phyloP scores from a whole-genome alignment of 192 early-diverging fungal genomes.

The Coemansia sp. region DNA sequence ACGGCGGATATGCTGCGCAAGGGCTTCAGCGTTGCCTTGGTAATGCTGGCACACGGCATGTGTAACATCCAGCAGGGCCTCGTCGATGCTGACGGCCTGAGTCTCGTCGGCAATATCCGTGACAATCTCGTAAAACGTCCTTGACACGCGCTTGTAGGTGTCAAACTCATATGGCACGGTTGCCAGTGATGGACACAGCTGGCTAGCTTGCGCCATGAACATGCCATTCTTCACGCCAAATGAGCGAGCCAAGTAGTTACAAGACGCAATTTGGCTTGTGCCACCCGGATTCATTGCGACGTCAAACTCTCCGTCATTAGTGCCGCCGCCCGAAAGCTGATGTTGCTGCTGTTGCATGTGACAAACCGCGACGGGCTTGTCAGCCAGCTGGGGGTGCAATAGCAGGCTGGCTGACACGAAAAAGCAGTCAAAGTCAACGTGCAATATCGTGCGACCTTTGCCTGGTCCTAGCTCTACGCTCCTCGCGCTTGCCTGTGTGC shows the following conservation, averaged over 20 bases:
- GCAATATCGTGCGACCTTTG: slow-evolving; percentile 56
- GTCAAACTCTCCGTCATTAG: not conserved
- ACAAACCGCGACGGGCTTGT: slow-evolving; percentile 73
- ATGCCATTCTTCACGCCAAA: slow-evolving; percentile 83
- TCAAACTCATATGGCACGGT: slow-evolving; percentile 82
- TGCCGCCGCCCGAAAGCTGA: not conserved
- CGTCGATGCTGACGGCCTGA: slow-evolving; percentile 86
- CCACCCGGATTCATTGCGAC: not conserved
- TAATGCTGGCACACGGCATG: slow-evolving; percentile 20
- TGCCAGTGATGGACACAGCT: slow-evolving; percentile 64
- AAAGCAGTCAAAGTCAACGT: slow-evolving; percentile 95
- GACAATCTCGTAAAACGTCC: slow-evolving; percentile 71
- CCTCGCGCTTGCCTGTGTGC: not conserved
- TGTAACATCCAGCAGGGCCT: slow-evolving; percentile 78
- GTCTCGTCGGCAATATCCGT: slow-evolving; percentile 66
- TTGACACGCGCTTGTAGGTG: slow-evolving; percentile 63
- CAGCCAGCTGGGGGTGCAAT: slow-evolving; percentile 65
- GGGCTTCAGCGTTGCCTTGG: not conserved
- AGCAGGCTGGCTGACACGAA: slow-evolving; percentile 84
- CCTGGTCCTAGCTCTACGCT: not conserved
- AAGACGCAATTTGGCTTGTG: slow-evolving; percentile 76
- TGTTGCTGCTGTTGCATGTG: slow-evolving; percentile 60
- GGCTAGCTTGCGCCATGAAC: slow-evolving; percentile 69
- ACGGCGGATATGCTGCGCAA: slow-evolving; percentile 63
- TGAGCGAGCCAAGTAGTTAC: slow-evolving; percentile 83